Percentiles rank a stretch among this genome's conserved stretches.
These are phyloP conservation scores for Brassica cretica DNA, from an alignment of 345 rosid genomes.

Conservation along the genomic window DNA sequence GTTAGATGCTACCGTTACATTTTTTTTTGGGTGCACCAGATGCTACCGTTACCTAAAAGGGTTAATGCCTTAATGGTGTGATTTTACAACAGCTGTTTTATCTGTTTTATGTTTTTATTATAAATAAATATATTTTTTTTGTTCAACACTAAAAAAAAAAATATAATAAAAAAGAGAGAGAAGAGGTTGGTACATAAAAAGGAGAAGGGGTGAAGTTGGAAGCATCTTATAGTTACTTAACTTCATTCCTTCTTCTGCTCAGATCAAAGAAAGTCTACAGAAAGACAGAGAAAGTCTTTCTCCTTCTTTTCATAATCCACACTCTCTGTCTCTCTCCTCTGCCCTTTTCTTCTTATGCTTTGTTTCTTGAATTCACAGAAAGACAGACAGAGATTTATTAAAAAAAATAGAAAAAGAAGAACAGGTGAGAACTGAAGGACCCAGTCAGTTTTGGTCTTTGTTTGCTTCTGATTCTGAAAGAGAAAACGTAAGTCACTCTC, in stretches of 20 bases:
- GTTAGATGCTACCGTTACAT: conserved; percentile 15
- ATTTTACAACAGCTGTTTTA: conserved; percentile 26
- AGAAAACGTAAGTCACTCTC: conserved; percentile 31
- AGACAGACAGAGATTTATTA: not conserved
- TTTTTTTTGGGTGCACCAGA: not conserved
- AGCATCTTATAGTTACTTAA: conserved; percentile 5
- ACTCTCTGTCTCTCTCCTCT: conserved; percentile 29
- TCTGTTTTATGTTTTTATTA: not conserved
- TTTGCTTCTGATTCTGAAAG: conserved; percentile 27
- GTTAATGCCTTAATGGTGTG: conserved; percentile 19
- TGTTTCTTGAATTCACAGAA: conserved; percentile 27
- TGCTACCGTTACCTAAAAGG: conserved; percentile 29
- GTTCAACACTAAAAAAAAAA: not conserved
- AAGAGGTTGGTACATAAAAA: conserved; percentile 33
- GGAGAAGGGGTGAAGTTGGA: conserved; percentile 37
- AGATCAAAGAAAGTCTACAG: conserved; percentile 28
- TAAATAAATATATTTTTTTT: not conserved
- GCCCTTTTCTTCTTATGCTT: conserved; percentile 27
- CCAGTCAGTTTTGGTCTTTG: conserved; percentile 15
- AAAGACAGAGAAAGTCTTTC: conserved; percentile 22
- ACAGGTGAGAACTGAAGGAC: conserved; percentile 11
- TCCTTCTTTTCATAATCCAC: not conserved
- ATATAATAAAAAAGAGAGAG: not conserved
- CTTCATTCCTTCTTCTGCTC: conserved; percentile 18
- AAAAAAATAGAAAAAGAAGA: conserved; percentile 5